Conservation (phyloP, 305 asterid genomes). For the Solanum hybrid region DNA sequence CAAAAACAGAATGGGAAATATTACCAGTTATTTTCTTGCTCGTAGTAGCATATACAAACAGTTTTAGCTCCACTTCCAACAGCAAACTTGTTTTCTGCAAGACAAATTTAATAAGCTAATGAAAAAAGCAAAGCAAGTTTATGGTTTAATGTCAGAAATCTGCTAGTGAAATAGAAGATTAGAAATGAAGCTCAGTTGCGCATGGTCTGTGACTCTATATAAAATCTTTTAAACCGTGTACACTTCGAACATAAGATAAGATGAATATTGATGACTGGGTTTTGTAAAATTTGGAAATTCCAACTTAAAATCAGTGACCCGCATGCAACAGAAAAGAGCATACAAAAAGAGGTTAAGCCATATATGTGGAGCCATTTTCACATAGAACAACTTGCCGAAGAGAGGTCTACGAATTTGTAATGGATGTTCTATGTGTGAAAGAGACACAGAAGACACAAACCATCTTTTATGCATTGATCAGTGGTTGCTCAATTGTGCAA, state of each 20-base stretch:
- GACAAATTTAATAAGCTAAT: slow-evolving; percentile 12
- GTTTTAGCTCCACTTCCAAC: slow-evolving; percentile 99
- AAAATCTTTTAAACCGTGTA: not conserved
- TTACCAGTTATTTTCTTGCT: slow-evolving; percentile 87
- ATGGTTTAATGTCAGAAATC: not conserved
- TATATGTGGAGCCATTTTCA: not conserved
- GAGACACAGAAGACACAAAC: not conserved
- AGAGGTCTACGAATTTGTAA: not conserved
- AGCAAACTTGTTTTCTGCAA: slow-evolving; percentile 92
- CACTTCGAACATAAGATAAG: not conserved
- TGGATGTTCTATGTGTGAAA: not conserved
- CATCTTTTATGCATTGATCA: not conserved
- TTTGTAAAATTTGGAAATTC: not conserved
- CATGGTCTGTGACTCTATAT: not conserved
- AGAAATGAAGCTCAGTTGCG: not conserved
- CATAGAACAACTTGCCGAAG: not conserved
- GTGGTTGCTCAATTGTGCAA: not conserved
- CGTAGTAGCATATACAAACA: slow-evolving; percentile 96
- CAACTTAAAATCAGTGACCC: not conserved
- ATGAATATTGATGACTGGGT: not conserved
- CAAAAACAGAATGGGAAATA: not conserved
- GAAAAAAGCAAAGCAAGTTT: slow-evolving; percentile 12
- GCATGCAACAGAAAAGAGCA: not conserved
- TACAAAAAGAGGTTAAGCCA: not conserved
- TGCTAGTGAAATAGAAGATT: not conserved